These are phyloP conservation scores for Picochlorum sp. DNA, from an alignment of 139 green algal genomes.

Conservation along the genomic window DNA sequence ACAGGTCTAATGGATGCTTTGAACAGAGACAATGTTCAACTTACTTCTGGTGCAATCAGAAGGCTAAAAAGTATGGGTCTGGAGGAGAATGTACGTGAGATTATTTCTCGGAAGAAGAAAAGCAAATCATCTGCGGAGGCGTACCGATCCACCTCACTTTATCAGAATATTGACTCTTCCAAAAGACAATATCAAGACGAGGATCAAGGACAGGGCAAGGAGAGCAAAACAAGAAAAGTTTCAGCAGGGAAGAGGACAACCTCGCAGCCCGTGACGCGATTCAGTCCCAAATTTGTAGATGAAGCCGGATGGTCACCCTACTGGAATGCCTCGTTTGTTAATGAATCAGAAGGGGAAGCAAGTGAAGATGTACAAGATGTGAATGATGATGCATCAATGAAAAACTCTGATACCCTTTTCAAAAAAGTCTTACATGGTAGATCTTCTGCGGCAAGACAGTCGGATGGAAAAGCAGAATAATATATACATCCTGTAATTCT, in stretches of 20 bases:
- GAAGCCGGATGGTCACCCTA: neutral
- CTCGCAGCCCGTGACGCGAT: neutral
- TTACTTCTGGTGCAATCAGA: conserved; percentile 8
- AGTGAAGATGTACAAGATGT: neutral
- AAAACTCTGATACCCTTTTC: no score
- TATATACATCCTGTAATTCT: neutral
- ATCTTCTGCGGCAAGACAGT: no score
- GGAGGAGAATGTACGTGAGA: conserved; percentile 8
- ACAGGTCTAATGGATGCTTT: conserved; percentile 6
- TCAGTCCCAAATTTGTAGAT: neutral
- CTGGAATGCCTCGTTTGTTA: neutral
- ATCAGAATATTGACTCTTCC: neutral
- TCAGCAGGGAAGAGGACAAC: neutral
- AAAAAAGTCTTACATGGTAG: no score
- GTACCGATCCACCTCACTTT: neutral
- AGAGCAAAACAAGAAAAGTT: neutral
- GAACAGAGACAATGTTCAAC: conserved; percentile 2
- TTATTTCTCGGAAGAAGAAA: neutral
- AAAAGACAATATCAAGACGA: no score
- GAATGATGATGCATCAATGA: no score
- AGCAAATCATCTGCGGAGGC: neutral
- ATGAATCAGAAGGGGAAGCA: neutral
- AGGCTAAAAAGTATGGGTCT: conserved; percentile 11
- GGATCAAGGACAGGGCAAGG: neutral
- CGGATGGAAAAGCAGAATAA: no score